phyloP scores from a whole-genome alignment of 768 basidiomycete species.

The Chalciporus sphaerocephalus region DNA sequence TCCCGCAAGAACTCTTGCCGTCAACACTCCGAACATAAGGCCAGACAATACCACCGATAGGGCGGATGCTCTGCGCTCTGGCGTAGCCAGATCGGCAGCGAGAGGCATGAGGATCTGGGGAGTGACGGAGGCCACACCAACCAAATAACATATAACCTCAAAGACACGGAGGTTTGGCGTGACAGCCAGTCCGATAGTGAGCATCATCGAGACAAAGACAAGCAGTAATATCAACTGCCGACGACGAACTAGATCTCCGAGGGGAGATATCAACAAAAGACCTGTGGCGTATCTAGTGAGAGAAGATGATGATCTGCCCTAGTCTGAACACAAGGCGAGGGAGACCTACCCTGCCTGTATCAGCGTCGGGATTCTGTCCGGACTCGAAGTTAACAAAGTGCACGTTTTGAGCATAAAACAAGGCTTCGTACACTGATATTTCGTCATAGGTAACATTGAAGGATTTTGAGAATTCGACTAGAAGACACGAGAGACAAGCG shows the following conservation, averaged over 20 bases:
- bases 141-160: constrained; percentile 63
- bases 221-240: constrained; percentile 64
- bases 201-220: constrained; percentile 45
- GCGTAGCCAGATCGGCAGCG: constrained; percentile 79
- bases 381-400: constrained; percentile 4
- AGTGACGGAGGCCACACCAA: constrained; percentile 67
- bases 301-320: not conserved
- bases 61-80: constrained; percentile 66
- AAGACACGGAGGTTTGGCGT: constrained; percentile 58
- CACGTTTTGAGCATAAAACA: not conserved
- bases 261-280: constrained; percentile 69
- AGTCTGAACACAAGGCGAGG: not conserved
- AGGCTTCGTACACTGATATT: constrained; percentile 30
- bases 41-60: constrained; percentile 70
- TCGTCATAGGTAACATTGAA: constrained; percentile 37
- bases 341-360: constrained; percentile 58
- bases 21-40: constrained; percentile 66
- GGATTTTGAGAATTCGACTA: constrained; percentile 35
- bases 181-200: constrained; percentile 70
- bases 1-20: constrained; percentile 72
- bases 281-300: constrained; percentile 61
- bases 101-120: constrained; percentile 72
- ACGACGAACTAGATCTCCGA: constrained; percentile 79
- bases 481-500: not conserved
- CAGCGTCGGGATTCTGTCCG: constrained; percentile 65